Conservation (phyloP, 2,329 filamentous ascomycete genomes). For the Monilinia fructicola region DNA sequence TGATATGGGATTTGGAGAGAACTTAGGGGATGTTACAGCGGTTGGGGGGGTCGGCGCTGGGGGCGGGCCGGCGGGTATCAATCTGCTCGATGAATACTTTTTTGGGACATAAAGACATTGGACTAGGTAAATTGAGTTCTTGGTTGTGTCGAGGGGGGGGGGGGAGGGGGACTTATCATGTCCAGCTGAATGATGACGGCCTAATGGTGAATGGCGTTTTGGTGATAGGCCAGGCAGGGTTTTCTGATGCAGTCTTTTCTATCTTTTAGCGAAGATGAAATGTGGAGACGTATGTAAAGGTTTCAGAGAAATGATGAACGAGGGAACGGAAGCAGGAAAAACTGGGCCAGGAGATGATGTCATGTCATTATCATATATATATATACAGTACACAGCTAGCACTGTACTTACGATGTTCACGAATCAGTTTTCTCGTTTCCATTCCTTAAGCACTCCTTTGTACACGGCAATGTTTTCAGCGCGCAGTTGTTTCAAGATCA, state of each 20-base stretch:
- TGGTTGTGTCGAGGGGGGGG: too few relatives aligned
- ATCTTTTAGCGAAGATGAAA: not conserved
- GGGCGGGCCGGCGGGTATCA: slow-evolving; percentile 34
- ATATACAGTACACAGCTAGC: not conserved
- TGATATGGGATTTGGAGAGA: slow-evolving; percentile 29
- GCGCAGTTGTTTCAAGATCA: not conserved
- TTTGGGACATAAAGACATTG: slow-evolving; percentile 43
- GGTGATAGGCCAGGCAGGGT: not conserved
- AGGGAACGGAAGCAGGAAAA: slow-evolving; percentile 1
- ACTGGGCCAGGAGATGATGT: not conserved
- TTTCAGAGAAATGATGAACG: not conserved
- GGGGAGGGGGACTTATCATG: too few relatives aligned
- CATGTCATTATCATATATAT: not conserved
- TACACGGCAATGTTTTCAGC: not conserved
- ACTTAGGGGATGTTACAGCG: slow-evolving; percentile 31
- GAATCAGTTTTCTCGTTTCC: not conserved
- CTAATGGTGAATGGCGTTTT: slow-evolving; percentile 2
- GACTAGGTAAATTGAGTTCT: not conserved
- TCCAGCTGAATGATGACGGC: not conserved
- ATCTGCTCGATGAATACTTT: slow-evolving; percentile 56
- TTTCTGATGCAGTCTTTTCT: not conserved
- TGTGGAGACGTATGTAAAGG: not conserved
- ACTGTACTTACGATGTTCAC: slow-evolving; percentile 2
- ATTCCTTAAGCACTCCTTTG: not conserved
- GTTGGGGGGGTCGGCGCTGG: slow-evolving; percentile 36